Evolutionary conservation across 139 green algal genomes (phyloP), one percentile per base, ranked within the genome.

Genomic region (Haematococcus sp.): DNA sequence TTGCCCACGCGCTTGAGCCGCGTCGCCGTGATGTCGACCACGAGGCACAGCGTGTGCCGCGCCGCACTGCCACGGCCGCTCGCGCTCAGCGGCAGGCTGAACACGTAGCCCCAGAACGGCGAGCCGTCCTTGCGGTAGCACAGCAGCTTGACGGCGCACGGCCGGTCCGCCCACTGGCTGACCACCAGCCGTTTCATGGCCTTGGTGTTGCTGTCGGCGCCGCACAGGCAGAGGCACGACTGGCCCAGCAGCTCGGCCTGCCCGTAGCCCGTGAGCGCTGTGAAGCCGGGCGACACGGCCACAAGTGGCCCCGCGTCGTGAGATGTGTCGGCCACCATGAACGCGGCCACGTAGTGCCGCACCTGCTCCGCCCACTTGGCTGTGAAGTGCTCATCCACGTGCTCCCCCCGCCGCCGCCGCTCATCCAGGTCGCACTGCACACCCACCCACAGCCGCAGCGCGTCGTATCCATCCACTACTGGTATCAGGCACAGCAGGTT

Each of bases 401-500:
- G 20, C 33, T 76, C 75, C 17, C 73, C 63, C 0, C 68, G 51
- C 16, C 63, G 51, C 40, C 33, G 46, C 35, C 52, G 61, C 40
- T 83, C 77, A 54, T 79, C 73, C 27, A 79, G 33, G 31, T 83
- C 77, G 20, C 49, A 70, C 51, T 76, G 71, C 22, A 76, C 33
- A 23, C 63, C 67, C 52, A 77, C 70, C 30, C 73, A 68, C 23
- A 55, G 35, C 51, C 76, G 30, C 49, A 61, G 33, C 35, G 7
- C 27, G 22, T 84, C 89, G 63, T 82, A 79, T 46, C 83, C 84
- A 31, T 84, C 85, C 33, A 87, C 76, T 64, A 97, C 88, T 23
- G 94, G 94, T 33, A 87, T 84, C 58, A 97, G 76, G 30, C 85
- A 89, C 46, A 97, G 83, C 58, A 95, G 75, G 81, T 95, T 95